Evolutionary conservation across 768 basidiomycete genomes (phyloP).

Genomic region (Mycena capillaripes): DNA sequence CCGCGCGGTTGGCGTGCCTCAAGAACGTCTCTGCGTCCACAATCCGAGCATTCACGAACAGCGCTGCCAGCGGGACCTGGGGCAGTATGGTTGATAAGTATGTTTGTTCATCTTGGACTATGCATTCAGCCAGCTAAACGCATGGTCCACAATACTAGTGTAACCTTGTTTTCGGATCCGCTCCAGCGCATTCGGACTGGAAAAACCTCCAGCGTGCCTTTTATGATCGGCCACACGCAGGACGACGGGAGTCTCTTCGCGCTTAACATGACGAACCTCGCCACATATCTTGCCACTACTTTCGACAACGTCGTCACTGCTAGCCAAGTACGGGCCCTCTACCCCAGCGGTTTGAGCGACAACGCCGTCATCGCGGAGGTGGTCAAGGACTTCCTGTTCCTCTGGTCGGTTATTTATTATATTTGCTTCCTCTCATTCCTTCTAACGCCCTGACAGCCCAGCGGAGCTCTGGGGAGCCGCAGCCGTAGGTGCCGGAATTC

Average conservation of each 20-base stretch:
- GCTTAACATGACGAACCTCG: constrained; percentile 28
- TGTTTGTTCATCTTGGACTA: constrained; percentile 2
- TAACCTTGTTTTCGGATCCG: constrained; percentile 35
- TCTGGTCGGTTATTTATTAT: constrained; percentile 22
- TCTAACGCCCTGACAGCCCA: background rate
- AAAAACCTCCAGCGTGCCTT: constrained; percentile 33
- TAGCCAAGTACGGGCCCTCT: constrained; percentile 31
- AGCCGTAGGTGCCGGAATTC: constrained; percentile 29
- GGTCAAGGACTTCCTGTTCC: constrained; percentile 13
- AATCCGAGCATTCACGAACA: constrained; percentile 37
- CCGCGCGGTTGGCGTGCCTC: constrained; percentile 39
- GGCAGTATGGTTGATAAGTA: constrained; percentile 26
- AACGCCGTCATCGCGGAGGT: constrained; percentile 29
- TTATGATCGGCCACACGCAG: constrained; percentile 36
- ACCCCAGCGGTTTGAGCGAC: constrained; percentile 36
- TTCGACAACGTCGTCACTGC: constrained; percentile 14
- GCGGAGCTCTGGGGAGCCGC: constrained; percentile 30
- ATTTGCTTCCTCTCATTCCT: background rate
- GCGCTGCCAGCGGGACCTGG: constrained; percentile 26
- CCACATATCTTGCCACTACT: constrained; percentile 21
- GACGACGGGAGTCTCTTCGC: constrained; percentile 38
- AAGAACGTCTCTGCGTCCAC: constrained; percentile 36
- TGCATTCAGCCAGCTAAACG: background rate
- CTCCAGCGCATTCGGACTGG: constrained; percentile 33
- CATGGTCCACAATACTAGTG: background rate